These are phyloP conservation scores for Penicillium sp. DNA, from an alignment of 2,329 filamentous ascomycete genomes.

Conservation along the genomic window DNA sequence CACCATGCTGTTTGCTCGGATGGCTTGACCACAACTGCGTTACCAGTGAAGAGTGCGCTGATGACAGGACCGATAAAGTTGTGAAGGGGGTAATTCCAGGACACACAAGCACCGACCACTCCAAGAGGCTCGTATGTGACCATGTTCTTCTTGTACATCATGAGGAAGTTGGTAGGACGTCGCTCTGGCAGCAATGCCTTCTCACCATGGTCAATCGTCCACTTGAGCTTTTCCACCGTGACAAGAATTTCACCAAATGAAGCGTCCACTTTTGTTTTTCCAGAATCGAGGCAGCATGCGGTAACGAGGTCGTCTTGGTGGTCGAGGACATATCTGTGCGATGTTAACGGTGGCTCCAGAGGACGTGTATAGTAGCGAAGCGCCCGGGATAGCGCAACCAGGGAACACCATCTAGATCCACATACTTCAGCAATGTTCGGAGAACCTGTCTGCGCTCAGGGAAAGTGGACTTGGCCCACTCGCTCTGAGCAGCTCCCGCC, in stretches of 20 bases:
- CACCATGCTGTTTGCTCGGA: conserved; percentile 97
- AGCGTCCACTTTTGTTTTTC: conserved; percentile 95
- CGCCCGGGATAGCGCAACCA: not conserved
- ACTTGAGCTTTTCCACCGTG: conserved; percentile 88
- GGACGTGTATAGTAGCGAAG: not conserved
- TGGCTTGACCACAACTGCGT: conserved; percentile 88
- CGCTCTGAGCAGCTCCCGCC: conserved; percentile 71
- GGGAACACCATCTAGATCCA: not conserved
- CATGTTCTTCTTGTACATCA: conserved; percentile 92
- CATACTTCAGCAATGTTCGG: conserved; percentile 70
- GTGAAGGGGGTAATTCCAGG: conserved; percentile 98
- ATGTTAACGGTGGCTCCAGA: not conserved
- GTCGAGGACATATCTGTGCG: conserved; percentile 69
- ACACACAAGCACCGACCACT: conserved; percentile 87
- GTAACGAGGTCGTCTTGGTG: conserved; percentile 86
- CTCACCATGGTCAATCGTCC: conserved; percentile 91
- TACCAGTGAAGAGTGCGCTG: conserved; percentile 85
- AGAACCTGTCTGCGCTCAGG: conserved; percentile 75
- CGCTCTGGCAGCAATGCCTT: conserved; percentile 69
- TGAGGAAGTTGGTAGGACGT: conserved; percentile 84
- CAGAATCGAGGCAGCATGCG: conserved; percentile 85
- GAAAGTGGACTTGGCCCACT: conserved; percentile 80
- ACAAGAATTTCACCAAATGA: conserved; percentile 93
- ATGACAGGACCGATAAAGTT: conserved; percentile 92
- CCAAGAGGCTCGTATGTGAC: conserved; percentile 91